Conservation (phyloP, 768 basidiomycete species). For the Tricholomella constricta region DNA sequence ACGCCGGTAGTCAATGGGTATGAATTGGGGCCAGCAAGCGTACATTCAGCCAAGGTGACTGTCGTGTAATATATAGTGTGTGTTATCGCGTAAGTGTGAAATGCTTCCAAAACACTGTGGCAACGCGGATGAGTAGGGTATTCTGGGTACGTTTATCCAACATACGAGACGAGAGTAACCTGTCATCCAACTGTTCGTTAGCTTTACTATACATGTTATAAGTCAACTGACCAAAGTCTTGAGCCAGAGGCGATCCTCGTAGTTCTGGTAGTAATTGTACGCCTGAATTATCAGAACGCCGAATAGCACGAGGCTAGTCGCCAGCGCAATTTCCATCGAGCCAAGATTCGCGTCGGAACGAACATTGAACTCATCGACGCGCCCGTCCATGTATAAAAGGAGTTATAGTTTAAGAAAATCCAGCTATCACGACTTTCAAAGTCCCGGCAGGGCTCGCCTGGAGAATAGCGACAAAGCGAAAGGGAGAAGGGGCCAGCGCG, state of each 20-base stretch:
- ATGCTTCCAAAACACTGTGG: constrained; percentile 18
- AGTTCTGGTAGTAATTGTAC: constrained; percentile 16
- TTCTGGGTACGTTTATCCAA: neutral
- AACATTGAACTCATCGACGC: constrained; percentile 1
- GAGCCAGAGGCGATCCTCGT: constrained; percentile 8
- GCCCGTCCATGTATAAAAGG: neutral
- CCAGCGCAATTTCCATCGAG: constrained; percentile 14
- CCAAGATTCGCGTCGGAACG: constrained; percentile 8
- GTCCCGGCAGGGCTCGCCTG: constrained; percentile 9
- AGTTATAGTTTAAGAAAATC: neutral
- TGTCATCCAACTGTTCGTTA: neutral
- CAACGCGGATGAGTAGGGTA: neutral
- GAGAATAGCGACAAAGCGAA: constrained; percentile 3
- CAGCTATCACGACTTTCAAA: constrained; percentile 12
- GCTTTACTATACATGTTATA: neutral
- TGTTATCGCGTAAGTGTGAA: constrained; percentile 19
- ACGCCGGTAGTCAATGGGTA: constrained; percentile 22
- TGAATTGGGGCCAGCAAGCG: constrained; percentile 17
- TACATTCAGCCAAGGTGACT: constrained; percentile 9
- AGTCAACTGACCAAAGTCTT: constrained; percentile 10
- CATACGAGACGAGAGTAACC: constrained; percentile 5
- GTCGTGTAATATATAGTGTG: constrained; percentile 22
- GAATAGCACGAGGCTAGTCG: constrained; percentile 13
- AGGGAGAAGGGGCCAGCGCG: constrained; percentile 1
- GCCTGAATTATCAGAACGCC: constrained; percentile 13